These are phyloP conservation scores for Rhizopogon roseolus DNA, from an alignment of 768 basidiomycete species.

Conservation along the genomic window DNA sequence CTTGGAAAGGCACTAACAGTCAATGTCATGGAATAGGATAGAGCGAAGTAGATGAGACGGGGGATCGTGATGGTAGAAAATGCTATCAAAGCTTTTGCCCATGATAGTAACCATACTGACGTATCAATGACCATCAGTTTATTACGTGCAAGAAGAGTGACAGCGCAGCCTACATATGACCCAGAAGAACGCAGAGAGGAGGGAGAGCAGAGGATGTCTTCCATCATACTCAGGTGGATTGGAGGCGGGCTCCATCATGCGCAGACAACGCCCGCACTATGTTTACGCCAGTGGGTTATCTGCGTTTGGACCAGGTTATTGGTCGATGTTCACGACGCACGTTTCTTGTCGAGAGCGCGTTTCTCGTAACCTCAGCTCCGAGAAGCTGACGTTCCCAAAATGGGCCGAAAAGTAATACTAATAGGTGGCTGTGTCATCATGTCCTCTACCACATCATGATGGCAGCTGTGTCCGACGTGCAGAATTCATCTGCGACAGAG, in stretches of 20 bases:
- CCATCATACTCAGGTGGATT: conserved; percentile 25
- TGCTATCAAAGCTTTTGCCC: conserved; percentile 66
- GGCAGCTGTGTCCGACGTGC: conserved; percentile 32
- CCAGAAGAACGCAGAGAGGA: conserved; percentile 82
- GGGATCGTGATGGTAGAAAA: conserved; percentile 85
- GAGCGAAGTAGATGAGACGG: conserved; percentile 65
- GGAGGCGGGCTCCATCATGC: conserved; percentile 20
- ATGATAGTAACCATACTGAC: conserved; percentile 78
- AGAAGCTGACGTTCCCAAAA: conserved; percentile 4
- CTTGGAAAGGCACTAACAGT: conserved; percentile 46
- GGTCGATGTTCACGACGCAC: background rate
- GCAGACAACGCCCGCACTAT: background rate
- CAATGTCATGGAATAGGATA: conserved; percentile 87
- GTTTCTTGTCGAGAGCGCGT: background rate
- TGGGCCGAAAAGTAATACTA: background rate
- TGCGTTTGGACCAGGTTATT: background rate
- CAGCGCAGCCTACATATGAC: conserved; percentile 57
- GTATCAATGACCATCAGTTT: conserved; percentile 3
- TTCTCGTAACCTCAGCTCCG: conserved; percentile 2
- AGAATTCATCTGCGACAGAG: conserved; percentile 25
- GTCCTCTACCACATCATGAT: conserved; percentile 2
- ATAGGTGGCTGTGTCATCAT: conserved; percentile 23
- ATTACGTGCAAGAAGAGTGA: conserved; percentile 1
- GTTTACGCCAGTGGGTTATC: background rate
- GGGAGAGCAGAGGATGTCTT: conserved; percentile 68